These are phyloP conservation scores for Infundibulicybe gibba DNA, from an alignment of 768 basidiomycete species.

Conservation along the genomic window DNA sequence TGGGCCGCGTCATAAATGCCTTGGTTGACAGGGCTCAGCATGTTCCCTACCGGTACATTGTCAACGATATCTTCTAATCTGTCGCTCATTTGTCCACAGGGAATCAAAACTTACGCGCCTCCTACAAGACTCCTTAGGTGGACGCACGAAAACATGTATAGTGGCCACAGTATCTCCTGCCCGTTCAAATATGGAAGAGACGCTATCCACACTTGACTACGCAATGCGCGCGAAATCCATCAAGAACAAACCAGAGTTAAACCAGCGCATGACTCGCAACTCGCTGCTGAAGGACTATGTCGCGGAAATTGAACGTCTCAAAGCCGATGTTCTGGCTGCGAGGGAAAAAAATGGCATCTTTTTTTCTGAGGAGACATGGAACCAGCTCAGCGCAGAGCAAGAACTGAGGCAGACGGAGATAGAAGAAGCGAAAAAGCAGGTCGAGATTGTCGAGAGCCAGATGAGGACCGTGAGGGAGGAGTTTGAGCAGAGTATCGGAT, in stretches of 20 bases:
- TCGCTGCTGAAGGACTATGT: slow-evolving; percentile 92
- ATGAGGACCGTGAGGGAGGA: slow-evolving; percentile 80
- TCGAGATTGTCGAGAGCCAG: slow-evolving; percentile 81
- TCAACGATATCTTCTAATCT: neutral
- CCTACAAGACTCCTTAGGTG: slow-evolving; percentile 98
- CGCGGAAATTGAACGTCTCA: slow-evolving; percentile 89
- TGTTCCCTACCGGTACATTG: slow-evolving; percentile 83
- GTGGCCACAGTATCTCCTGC: slow-evolving; percentile 96
- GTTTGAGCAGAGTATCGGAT: slow-evolving; percentile 83
- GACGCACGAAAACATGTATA: slow-evolving; percentile 95
- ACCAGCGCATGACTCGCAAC: slow-evolving; percentile 91
- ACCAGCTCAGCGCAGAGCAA: slow-evolving; percentile 73
- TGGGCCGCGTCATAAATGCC: slow-evolving; percentile 94
- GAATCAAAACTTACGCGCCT: slow-evolving; percentile 98
- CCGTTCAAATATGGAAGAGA: slow-evolving; percentile 93
- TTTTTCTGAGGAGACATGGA: slow-evolving; percentile 90
- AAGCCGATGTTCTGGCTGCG: slow-evolving; percentile 85
- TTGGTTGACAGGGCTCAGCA: slow-evolving; percentile 90
- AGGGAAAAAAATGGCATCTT: slow-evolving; percentile 96
- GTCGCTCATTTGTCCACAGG: slow-evolving; percentile 29
- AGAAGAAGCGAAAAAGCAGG: slow-evolving; percentile 79
- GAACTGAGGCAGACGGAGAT: slow-evolving; percentile 74
- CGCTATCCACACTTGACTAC: slow-evolving; percentile 95
- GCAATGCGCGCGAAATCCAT: slow-evolving; percentile 95
- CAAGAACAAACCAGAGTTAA: slow-evolving; percentile 91